Base-by-base conservation (phyloP, 2,329 filamentous ascomycete genomes). In the Triangularia verruculosa region DNA sequence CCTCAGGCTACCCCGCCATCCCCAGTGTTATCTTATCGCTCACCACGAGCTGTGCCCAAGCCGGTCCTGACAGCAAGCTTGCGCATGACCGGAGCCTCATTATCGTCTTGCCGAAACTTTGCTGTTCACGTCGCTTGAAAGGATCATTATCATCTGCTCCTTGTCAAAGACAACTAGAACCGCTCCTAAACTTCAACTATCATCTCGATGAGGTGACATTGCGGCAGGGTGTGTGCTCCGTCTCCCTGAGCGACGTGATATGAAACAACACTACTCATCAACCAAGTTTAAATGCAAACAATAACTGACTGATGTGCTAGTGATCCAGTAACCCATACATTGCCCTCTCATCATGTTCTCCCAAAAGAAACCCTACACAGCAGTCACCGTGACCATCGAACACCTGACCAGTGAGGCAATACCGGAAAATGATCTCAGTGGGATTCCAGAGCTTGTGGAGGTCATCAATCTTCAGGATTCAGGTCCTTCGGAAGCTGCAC, bases 371-470 rank as follows among this genome's bases (percentile, higher is more conserved):
- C 93, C 94, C 2, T 98, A 93, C 77, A 92, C 95, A 73, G 93
- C 95, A 51, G 89, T 99, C 67, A 97, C 94, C 34, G 94, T 97
- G 61, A 91, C 92, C 68, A 86, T 99, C 71, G 95, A 98, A 77
- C 89, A 89, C 64, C 85, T 98, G 70, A 98, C 94, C 1, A 89
- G 91, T 72, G 94, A 97, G 77, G 83, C 90, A 66, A 96, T 91
- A 77, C 90, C 96, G 65, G 92, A 96, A 74, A 92, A 98, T 74
- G 93, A 98, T 75, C 82, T 96, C 39, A 90, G 91, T 71, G 95
- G 94, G 24, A 92, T 99, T 68, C 91, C 94, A 47, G 93, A 98
- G 72, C 86, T 99, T 24, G 91, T 98, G 67, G 95, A 99, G 77
- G 92, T 95, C 62, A 91, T 99, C 74, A 90, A 91, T 69, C 87